A percentile compares a stretch with the other conserved stretches of the same genome.
These are phyloP conservation scores for Suhomyces sp. DNA, from an alignment of 805 yeast species.

Conservation along the genomic window DNA sequence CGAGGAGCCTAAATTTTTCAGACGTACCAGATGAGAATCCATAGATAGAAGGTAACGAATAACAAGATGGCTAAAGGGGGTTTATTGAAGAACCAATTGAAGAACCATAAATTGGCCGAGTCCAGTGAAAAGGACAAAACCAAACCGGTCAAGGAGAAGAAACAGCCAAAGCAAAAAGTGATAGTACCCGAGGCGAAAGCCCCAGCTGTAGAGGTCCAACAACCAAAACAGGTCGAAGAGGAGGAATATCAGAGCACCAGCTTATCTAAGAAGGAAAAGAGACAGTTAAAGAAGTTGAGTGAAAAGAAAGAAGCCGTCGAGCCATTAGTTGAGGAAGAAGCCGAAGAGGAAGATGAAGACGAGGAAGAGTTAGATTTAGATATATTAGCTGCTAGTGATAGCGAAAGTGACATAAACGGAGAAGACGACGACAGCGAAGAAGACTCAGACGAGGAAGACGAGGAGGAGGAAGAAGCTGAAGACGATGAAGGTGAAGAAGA, in stretches of 20 bases:
- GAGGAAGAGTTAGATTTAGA: constrained; percentile 49
- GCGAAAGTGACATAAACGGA: constrained; percentile 39
- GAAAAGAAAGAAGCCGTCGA: constrained; percentile 27
- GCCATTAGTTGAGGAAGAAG: constrained; percentile 31
- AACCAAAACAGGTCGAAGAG: constrained; percentile 12
- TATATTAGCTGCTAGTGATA: constrained; percentile 54
- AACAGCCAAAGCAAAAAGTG: constrained; percentile 6
- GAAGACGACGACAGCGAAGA: constrained; percentile 22
- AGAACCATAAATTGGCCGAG: constrained; percentile 24
- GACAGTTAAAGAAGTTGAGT: constrained; percentile 52
- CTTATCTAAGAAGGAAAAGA: constrained; percentile 62
- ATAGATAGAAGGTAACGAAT: constrained; percentile 6
- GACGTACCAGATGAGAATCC: not conserved
- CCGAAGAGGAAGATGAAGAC: constrained; percentile 36
- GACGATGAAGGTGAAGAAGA: constrained; percentile 61
- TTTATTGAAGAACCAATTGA: constrained; percentile 31
- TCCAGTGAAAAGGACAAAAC: constrained; percentile 23
- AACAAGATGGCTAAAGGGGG: constrained; percentile 29
- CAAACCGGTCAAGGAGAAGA: constrained; percentile 16
- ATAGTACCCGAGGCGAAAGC: constrained; percentile 10
- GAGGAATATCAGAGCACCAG: constrained; percentile 47
- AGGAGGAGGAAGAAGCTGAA: constrained; percentile 51
- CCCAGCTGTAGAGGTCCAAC: constrained; percentile 10
- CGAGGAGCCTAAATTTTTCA: constrained; percentile 11
- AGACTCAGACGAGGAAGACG: constrained; percentile 42